phyloP scores from a whole-genome alignment of 148 eudicot genomes.

The Persicaria tinctoria region DNA sequence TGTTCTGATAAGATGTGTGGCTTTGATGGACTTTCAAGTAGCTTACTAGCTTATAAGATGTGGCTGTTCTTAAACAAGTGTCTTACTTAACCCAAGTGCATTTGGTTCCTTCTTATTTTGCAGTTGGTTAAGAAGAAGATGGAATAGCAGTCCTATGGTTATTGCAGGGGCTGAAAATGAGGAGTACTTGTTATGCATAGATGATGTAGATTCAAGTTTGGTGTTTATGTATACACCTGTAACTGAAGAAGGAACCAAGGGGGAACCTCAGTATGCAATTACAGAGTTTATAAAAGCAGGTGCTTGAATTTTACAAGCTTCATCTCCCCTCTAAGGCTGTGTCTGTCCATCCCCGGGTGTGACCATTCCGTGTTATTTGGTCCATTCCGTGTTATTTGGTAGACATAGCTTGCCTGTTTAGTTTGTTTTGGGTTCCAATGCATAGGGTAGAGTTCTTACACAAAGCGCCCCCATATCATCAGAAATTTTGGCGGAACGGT shows the following conservation, averaged over 20 bases:
- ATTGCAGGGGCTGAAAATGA: slow-evolving; percentile 90
- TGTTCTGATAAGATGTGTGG: neutral
- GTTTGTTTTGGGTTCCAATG: neutral
- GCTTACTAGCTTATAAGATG: neutral
- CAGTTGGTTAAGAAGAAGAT: slow-evolving; percentile 95
- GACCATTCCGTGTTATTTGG: neutral
- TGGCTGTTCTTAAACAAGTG: neutral
- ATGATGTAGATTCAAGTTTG: slow-evolving; percentile 90
- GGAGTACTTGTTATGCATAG: slow-evolving; percentile 66
- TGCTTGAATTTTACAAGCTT: slow-evolving; percentile 15
- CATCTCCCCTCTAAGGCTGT: neutral
- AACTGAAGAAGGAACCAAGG: slow-evolving; percentile 90
- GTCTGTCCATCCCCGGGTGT: neutral
- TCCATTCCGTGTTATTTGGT: neutral
- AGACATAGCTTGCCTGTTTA: neutral
- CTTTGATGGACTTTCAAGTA: neutral
- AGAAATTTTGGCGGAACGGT: neutral
- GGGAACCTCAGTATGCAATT: slow-evolving; percentile 97
- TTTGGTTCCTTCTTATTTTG: slow-evolving; percentile 15
- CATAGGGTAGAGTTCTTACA: neutral
- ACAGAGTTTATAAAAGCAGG: slow-evolving; percentile 97
- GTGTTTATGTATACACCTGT: slow-evolving; percentile 97
- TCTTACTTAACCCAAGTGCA: neutral
- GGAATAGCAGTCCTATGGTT: slow-evolving; percentile 96
- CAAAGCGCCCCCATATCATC: neutral